A percentile compares a stretch with the other conserved stretches of the same genome.
Evolutionary conservation across 306 rosid genomes (phyloP).

Genomic region (Glycine soja): DNA sequence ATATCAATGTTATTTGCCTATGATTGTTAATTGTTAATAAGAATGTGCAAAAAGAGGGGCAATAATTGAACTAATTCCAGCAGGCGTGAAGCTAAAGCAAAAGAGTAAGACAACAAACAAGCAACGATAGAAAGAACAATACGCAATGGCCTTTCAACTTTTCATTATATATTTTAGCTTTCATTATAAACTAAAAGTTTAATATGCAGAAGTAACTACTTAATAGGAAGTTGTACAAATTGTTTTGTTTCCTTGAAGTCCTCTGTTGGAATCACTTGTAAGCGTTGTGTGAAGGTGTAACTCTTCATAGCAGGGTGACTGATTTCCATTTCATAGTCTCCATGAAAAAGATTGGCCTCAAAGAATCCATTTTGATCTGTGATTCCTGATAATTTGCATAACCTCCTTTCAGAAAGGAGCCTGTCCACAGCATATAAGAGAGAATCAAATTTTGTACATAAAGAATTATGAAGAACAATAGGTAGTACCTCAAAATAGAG

Average conservation of each 20-base stretch:
- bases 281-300: not conserved
- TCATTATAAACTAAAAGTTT: not conserved
- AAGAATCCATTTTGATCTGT: constrained; percentile 47
- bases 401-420: constrained; percentile 66
- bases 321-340: constrained; percentile 35
- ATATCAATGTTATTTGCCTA: not conserved
- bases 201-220: not conserved
- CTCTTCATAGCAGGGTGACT: constrained; percentile 27
- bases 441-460: not conserved
- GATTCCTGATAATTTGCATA: not conserved
- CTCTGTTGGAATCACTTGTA: not conserved
- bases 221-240: not conserved
- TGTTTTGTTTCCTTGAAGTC: not conserved
- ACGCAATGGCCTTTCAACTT: not conserved
- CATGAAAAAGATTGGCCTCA: constrained; percentile 43
- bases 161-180: not conserved
- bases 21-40: not conserved
- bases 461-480: not conserved
- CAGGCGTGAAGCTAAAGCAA: not conserved
- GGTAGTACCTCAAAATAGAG: constrained; percentile 72
- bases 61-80: not conserved
- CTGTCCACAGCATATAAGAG: constrained; percentile 59
- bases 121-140: not conserved
- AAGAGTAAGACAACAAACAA: constrained; percentile 1
- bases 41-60: not conserved